phyloP scores from a whole-genome alignment of 2,329 filamentous ascomycete genomes.

The Paradendryphiella salina region DNA sequence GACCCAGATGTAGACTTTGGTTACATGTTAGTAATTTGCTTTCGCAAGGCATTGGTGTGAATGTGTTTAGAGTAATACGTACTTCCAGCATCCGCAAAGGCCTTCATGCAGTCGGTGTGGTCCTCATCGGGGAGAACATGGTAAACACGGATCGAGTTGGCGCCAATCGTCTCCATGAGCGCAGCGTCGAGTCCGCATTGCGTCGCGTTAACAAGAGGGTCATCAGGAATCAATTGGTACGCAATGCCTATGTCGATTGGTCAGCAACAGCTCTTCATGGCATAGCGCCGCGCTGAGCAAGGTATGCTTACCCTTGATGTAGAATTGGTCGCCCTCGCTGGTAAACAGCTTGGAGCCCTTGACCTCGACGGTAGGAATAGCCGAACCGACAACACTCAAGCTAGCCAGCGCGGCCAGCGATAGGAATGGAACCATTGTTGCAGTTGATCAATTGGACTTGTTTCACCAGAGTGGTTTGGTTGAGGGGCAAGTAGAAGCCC shows the following conservation, averaged over 20 bases:
- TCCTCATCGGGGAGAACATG: slow-evolving; percentile 74
- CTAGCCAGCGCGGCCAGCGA: slow-evolving; percentile 27
- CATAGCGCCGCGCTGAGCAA: not conserved
- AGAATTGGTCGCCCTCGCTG: slow-evolving; percentile 78
- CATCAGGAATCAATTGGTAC: slow-evolving; percentile 67
- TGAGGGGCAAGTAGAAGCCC: not conserved
- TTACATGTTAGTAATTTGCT: not conserved
- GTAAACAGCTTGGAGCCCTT: slow-evolving; percentile 86
- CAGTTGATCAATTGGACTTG: not conserved
- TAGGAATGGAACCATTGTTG: slow-evolving; percentile 13
- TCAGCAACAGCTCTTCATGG: slow-evolving; percentile 4
- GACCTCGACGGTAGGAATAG: slow-evolving; percentile 60
- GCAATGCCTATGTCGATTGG: slow-evolving; percentile 64
- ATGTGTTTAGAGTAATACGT: slow-evolving; percentile 5
- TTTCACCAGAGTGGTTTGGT: not conserved
- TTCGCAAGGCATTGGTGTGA: no score
- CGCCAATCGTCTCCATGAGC: slow-evolving; percentile 78
- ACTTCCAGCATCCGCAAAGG: slow-evolving; percentile 66
- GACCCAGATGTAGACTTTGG: slow-evolving; percentile 78
- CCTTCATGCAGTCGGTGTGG: slow-evolving; percentile 79
- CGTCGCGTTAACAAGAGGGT: slow-evolving; percentile 73
- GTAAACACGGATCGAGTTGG: slow-evolving; percentile 86
- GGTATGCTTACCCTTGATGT: slow-evolving; percentile 68
- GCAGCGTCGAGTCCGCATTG: slow-evolving; percentile 76
- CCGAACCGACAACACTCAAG: slow-evolving; percentile 44